phyloP scores from a whole-genome alignment of 345 rosid species.

The Ricinus communis region DNA sequence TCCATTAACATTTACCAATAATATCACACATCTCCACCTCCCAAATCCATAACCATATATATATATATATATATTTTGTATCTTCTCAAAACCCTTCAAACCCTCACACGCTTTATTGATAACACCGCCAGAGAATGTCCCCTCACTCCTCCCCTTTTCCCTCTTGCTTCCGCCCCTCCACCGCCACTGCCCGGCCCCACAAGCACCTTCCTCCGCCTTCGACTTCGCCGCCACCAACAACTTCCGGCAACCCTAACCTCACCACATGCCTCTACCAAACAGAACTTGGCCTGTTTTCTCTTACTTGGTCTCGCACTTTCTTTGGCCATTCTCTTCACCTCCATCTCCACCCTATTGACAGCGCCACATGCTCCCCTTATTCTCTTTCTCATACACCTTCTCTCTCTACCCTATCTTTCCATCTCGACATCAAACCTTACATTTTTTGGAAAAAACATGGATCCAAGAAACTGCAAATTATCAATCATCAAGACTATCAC shows the following conservation, averaged over 20 bases:
- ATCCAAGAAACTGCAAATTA: slow-evolving; percentile 42
- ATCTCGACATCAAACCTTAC: slow-evolving; percentile 65
- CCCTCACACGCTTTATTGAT: background rate
- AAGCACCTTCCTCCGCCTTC: slow-evolving; percentile 19
- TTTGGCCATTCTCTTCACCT: slow-evolving; percentile 82
- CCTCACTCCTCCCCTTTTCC: slow-evolving; percentile 44
- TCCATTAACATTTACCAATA: too few species aligned
- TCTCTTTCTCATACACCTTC: slow-evolving; percentile 49
- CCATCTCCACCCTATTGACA: slow-evolving; percentile 57
- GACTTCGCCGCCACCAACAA: slow-evolving; percentile 29
- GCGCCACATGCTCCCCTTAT: slow-evolving; percentile 31
- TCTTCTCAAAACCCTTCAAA: slow-evolving; percentile 25
- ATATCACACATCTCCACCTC: too few species aligned
- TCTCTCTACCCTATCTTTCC: slow-evolving; percentile 54
- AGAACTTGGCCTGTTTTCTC: slow-evolving; percentile 69
- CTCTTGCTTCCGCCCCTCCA: slow-evolving; percentile 47
- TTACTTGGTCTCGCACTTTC: slow-evolving; percentile 78
- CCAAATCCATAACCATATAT: too few species aligned
- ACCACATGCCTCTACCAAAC: slow-evolving; percentile 78
- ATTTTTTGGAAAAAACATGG: slow-evolving; percentile 83
- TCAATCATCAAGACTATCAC: background rate
- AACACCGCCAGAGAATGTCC: slow-evolving; percentile 45
- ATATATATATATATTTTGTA: background rate
- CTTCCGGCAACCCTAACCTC: slow-evolving; percentile 50
- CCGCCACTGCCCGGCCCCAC: slow-evolving; percentile 23